Evolutionary conservation across 2,329 filamentous ascomycete genomes (phyloP), one percentile per base, ranked within the genome.

Genomic region (Botrytis aclada): DNA sequence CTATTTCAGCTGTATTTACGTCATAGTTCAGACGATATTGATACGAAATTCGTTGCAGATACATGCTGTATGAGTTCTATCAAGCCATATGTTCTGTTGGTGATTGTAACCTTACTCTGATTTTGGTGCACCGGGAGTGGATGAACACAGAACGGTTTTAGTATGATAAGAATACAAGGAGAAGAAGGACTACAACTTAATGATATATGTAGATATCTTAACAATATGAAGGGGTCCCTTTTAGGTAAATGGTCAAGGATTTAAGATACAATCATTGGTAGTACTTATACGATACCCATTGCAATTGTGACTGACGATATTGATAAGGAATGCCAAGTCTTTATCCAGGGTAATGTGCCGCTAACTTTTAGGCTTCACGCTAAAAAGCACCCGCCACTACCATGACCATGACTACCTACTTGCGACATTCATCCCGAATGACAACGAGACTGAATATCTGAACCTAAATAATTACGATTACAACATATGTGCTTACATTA

Each of bases 241-340:
- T n/a, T 29, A 54, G n/a, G 51, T 29, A 29, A 29, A 54, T 54
- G 14, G 14, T 1, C 51, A 29, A 54, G 18, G 47, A 51, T n/a
- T 16, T 3, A 51, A 14, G 25, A 51, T n/a, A 51, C 47, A n/a
- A 51, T n/a, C 25, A 51, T 25, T 14, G 47, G 12, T n/a, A n/a
- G 34, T 61, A 8, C 58, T n/a, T n/a, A 37, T 4, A 14, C 14
- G 58, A 61, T 29, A 43, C 8, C 43, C 25, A 43, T 20, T 63
- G 37, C 43, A 16, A 43, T 20, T 63, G 37, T 18, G 25, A 39
- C 25, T 20, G n/a, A 29, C 1, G 61, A 63, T 43, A 18, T n/a
- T n/a, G 37, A 63, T 43, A 39, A 41, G 22, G 5, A 29, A 37
- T 66, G 64, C 64, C 64, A 66, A 66, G 64, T 25, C n/a, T 66